Evolutionary conservation across 495 filamentous ascomycete genomes (phyloP).

Genomic region (Neurospora terricola): DNA sequence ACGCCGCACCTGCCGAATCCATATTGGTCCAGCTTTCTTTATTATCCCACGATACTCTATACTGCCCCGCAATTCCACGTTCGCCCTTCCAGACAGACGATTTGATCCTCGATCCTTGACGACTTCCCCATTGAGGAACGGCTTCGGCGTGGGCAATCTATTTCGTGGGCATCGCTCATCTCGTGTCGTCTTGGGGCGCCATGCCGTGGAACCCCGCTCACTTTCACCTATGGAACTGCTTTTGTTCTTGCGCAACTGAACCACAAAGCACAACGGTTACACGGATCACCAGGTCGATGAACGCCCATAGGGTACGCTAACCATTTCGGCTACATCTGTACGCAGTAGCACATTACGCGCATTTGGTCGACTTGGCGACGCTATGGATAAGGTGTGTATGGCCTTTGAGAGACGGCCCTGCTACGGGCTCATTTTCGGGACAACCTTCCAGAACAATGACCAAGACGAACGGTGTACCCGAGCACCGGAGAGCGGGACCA

Average conservation of each 20-base stretch:
- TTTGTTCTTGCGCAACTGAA: neutral
- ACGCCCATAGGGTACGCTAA: neutral
- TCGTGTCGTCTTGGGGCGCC: neutral
- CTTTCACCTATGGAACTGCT: neutral
- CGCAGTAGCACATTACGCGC: neutral
- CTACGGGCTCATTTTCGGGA: neutral
- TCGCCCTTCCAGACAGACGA: neutral
- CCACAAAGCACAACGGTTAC: neutral
- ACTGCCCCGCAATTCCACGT: neutral
- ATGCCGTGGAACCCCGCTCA: neutral
- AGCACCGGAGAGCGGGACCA: neutral
- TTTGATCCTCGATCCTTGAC: neutral
- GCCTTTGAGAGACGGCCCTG: neutral
- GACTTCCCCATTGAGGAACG: neutral
- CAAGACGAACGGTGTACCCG: neutral
- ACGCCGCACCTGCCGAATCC: neutral
- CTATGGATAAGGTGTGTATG: neutral
- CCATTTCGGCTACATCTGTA: neutral
- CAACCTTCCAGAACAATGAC: neutral
- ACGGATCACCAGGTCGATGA: neutral
- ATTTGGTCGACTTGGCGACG: neutral
- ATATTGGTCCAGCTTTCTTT: neutral
- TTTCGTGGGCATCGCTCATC: neutral
- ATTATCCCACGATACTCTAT: neutral
- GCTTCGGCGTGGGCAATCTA: neutral